Evolutionary conservation across 2,329 filamentous ascomycete species (phyloP), one percentile per base, ranked within the genome.

Genomic region (Talaromyces albobiverticillius): DNA sequence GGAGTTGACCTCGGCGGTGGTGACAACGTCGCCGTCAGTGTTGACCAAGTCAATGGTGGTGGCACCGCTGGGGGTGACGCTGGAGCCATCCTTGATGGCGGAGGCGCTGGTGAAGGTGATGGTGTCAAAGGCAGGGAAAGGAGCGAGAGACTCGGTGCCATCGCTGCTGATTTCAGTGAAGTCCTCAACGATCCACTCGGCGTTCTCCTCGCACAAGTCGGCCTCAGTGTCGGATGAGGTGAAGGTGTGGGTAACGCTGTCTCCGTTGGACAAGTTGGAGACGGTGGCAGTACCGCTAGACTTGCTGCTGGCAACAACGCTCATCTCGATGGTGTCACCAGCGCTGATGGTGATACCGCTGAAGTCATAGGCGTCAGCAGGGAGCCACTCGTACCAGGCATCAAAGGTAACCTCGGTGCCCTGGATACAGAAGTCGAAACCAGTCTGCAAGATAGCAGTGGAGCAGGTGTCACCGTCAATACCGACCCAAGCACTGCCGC

Each of bases 101-200:
- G 62, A 62, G 7, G 66, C 66, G 23, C 70, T 70, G 8, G 60
- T 67, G 57, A 74, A 74, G 18, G 55, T 69, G 16, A 81, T 72
- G 4, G 65, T 71, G 16, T 73, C 73, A 54, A 81, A 82, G 60
- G 80, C 63, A 32, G 72, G 76, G 50, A 82, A 70, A 0, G 71
- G 62, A 9, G 81, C 76, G 8, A 77, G 66, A 2, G 66, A 66
- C 51, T 77, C 69, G 1, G 61, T 57, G 41, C 59, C 57, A 38
- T 58, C 56, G 45, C 68, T 67, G 3, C 65, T 59, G 58, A 74
- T 66, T 57, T 40, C 20, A n/a, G 53, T 55, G 53, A 78, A 81
- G 56, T 81, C 79, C 70, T 85, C 82, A 14, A 85, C 81, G 61
- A 85, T 84, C 82, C 82, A 86, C 64, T 85, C 82, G 9, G 81